phyloP scores from a whole-genome alignment of 1,284 basidiomycete species.

The Trichosporon ovoides region DNA sequence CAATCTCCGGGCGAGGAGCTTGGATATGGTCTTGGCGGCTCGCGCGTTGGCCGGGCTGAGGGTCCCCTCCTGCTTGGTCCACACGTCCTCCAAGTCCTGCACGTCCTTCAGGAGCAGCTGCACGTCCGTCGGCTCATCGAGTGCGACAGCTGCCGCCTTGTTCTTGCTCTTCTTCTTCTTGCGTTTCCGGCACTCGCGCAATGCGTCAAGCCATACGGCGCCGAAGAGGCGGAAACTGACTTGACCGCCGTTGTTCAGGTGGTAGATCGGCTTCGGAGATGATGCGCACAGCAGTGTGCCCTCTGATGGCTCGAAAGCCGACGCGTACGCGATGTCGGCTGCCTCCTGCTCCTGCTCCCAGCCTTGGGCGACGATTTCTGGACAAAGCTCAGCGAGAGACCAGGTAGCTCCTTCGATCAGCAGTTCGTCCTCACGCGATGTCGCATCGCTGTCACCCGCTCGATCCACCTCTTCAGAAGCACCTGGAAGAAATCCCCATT shows the following conservation, averaged over 20 bases:
- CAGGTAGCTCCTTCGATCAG: slow-evolving; percentile 33
- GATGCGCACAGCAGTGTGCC: slow-evolving; percentile 12
- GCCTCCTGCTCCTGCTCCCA: slow-evolving; percentile 4
- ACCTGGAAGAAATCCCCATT: slow-evolving; percentile 62
- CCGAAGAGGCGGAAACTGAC: slow-evolving; percentile 24
- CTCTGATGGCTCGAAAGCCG: not conserved
- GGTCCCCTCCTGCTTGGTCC: slow-evolving; percentile 6
- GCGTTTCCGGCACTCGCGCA: not conserved
- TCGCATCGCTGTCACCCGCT: not conserved
- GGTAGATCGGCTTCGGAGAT: slow-evolving; percentile 13
- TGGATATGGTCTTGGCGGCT: not conserved
- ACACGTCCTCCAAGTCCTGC: slow-evolving; percentile 10
- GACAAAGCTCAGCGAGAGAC: slow-evolving; percentile 25
- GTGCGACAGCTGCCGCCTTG: not conserved
- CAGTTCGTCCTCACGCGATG: not conserved
- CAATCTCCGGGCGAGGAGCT: slow-evolving; percentile 19
- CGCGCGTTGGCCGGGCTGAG: not conserved
- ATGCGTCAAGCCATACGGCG: slow-evolving; percentile 12
- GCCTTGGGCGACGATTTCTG: slow-evolving; percentile 14
- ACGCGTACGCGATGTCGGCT: not conserved
- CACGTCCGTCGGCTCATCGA: not conserved
- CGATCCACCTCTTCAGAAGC: slow-evolving; percentile 3
- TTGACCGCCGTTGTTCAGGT: slow-evolving; percentile 26
- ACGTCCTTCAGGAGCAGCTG: not conserved
- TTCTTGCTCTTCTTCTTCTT: not conserved